Evolutionary conservation across 129 eudicot genomes (phyloP).

Genomic region (Saposhnikovia divaricata): DNA sequence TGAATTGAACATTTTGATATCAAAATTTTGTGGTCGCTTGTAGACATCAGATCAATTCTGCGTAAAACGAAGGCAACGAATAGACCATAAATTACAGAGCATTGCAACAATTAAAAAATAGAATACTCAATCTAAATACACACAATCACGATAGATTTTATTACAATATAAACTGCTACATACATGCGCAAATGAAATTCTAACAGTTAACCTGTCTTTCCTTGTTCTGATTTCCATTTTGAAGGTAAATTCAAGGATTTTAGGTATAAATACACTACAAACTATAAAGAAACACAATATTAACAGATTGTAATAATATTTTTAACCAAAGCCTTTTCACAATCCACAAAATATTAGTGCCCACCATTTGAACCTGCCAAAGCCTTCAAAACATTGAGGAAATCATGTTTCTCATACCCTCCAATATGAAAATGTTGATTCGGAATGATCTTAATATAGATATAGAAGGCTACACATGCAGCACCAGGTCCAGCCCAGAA

Average conservation of each 20-base stretch:
- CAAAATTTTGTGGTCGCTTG: not conserved
- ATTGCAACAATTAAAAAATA: not conserved
- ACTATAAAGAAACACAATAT: not conserved
- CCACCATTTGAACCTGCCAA: not conserved
- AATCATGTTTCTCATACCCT: conserved; percentile 42
- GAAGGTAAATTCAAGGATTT: not conserved
- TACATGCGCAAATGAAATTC: not conserved
- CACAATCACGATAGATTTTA: not conserved
- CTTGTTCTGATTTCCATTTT: not conserved
- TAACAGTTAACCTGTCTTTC: not conserved
- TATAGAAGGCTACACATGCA: conserved; percentile 58
- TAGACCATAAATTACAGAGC: not conserved
- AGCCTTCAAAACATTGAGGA: conserved; percentile 36
- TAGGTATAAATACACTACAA: not conserved
- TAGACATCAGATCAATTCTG: not conserved
- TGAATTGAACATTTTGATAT: not conserved
- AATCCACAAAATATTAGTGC: not conserved
- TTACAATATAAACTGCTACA: not conserved
- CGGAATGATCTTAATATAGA: conserved; percentile 61
- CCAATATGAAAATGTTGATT: conserved; percentile 32
- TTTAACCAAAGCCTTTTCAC: not conserved
- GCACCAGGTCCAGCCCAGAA: conserved; percentile 70
- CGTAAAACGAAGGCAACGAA: not conserved
- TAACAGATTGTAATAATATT: not conserved
- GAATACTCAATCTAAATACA: not conserved